These are phyloP conservation scores for Fomitiporia mediterranea DNA, from an alignment of 1,284 basidiomycete species.

Conservation along the genomic window DNA sequence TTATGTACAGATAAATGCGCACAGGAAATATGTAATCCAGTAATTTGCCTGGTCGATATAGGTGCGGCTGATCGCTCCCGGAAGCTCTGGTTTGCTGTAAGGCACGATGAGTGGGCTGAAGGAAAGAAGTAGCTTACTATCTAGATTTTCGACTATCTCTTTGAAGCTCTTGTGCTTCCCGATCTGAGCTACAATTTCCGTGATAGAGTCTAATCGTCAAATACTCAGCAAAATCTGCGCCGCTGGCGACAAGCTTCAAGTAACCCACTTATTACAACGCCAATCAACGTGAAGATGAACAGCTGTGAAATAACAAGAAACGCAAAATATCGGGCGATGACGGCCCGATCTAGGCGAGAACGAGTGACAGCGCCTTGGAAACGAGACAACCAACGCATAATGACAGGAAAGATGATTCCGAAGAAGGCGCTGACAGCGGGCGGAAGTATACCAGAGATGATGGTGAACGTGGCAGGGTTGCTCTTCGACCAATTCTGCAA, in stretches of 20 bases:
- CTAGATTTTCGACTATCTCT: constrained; percentile 62
- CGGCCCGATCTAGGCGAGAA: constrained; percentile 80
- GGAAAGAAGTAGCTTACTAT: too few species aligned
- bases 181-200: constrained; percentile 63
- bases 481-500: constrained; percentile 60
- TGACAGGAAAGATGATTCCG: constrained; percentile 80
- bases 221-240: constrained; percentile 2
- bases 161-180: constrained; percentile 61
- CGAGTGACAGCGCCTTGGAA: constrained; percentile 81
- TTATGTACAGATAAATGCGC: constrained; percentile 31
- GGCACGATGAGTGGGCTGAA: too few species aligned
- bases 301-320: constrained; percentile 90
- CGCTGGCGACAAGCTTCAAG: constrained; percentile 10
- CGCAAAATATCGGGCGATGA: constrained; percentile 85
- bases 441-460: constrained; percentile 85
- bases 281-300: constrained; percentile 88
- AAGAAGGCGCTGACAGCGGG: constrained; percentile 83
- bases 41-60: constrained; percentile 84
- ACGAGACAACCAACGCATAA: constrained; percentile 81
- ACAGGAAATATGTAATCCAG: constrained; percentile 95
- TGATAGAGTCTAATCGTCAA: constrained; percentile 49
- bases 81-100: constrained; percentile 53
- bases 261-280: constrained; percentile 76
- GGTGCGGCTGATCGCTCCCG: constrained; percentile 68
- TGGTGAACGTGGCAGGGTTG: constrained; percentile 60